Conservation (phyloP, 768 basidiomycete species). For the Psilocybe cyanescens region DNA sequence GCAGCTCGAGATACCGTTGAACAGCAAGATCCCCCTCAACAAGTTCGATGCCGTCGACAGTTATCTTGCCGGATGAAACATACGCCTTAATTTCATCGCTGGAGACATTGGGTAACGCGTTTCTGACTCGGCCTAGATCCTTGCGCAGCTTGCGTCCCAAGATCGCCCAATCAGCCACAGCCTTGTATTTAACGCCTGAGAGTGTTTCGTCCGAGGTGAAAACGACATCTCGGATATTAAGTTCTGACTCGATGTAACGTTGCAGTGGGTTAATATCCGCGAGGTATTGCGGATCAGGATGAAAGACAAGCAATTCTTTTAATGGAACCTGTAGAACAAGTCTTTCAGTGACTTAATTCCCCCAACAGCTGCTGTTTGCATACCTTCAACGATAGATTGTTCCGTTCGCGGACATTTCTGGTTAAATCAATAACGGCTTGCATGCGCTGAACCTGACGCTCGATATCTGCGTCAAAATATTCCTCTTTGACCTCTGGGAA, state of each 20-base stretch:
- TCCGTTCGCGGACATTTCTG: slow-evolving; percentile 84
- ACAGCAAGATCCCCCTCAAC: slow-evolving; percentile 90
- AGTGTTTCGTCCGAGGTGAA: slow-evolving; percentile 87
- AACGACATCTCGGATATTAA: slow-evolving; percentile 90
- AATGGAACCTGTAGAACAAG: slow-evolving; percentile 71
- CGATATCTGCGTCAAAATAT: slow-evolving; percentile 92
- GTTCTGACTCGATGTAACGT: slow-evolving; percentile 90
- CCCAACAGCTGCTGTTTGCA: slow-evolving; percentile 13
- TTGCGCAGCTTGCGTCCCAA: slow-evolving; percentile 94
- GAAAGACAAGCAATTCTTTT: slow-evolving; percentile 93
- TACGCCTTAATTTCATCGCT: slow-evolving; percentile 86
- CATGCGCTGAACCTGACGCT: slow-evolving; percentile 94
- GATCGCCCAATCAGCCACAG: slow-evolving; percentile 93
- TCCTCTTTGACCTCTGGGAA: slow-evolving; percentile 95
- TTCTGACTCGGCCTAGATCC: slow-evolving; percentile 88
- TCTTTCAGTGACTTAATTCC: slow-evolving; percentile 3
- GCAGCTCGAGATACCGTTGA: slow-evolving; percentile 88
- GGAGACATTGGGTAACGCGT: slow-evolving; percentile 77
- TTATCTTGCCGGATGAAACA: slow-evolving; percentile 72
- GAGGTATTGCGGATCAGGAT: slow-evolving; percentile 81
- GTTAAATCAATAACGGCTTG: slow-evolving; percentile 93
- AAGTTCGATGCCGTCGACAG: slow-evolving; percentile 88
- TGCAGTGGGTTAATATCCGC: slow-evolving; percentile 84
- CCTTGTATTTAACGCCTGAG: slow-evolving; percentile 90
- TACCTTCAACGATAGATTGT: slow-evolving; percentile 89